Conservation (phyloP, 192 early-diverging fungal genomes). For the Rhizophagus sp. region DNA sequence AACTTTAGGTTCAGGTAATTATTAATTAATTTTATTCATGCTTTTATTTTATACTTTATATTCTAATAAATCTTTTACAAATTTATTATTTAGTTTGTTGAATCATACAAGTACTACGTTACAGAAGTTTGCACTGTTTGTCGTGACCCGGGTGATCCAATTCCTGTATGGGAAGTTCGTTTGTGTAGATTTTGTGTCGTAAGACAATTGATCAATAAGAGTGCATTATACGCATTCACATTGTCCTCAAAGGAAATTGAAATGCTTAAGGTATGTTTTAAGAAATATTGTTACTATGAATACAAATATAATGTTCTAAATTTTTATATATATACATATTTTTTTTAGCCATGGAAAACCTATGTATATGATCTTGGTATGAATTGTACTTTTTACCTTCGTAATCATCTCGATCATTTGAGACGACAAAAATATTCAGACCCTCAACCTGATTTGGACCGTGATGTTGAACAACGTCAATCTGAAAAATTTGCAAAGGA, state of each 20-base stretch:
- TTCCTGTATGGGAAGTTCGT: conserved; percentile 32
- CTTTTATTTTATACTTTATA: background rate
- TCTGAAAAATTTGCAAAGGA: conserved; percentile 19
- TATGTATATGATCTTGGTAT: conserved; percentile 32
- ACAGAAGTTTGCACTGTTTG: conserved; percentile 30
- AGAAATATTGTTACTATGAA: background rate
- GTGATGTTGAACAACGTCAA: conserved; percentile 23
- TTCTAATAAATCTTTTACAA: background rate
- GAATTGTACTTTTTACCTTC: conserved; percentile 29
- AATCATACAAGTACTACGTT: conserved; percentile 31
- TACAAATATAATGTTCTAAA: too few relatives aligned
- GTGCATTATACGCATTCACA: conserved; percentile 19
- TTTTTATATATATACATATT: too few relatives aligned
- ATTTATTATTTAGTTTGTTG: conserved; percentile 20
- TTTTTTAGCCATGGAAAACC: conserved; percentile 24
- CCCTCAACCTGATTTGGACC: background rate
- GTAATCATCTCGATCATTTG: conserved; percentile 25
- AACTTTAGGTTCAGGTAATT: conserved; percentile 23
- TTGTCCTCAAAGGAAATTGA: conserved; percentile 25
- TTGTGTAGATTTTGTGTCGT: conserved; percentile 29
- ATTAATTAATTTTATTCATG: background rate
- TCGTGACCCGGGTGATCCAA: conserved; percentile 25
- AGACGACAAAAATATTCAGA: conserved; percentile 27
- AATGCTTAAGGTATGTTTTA: conserved; percentile 22
- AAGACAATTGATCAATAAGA: conserved; percentile 28